Conservation (phyloP, 257 asterid genomes). For the Vinca minor region DNA sequence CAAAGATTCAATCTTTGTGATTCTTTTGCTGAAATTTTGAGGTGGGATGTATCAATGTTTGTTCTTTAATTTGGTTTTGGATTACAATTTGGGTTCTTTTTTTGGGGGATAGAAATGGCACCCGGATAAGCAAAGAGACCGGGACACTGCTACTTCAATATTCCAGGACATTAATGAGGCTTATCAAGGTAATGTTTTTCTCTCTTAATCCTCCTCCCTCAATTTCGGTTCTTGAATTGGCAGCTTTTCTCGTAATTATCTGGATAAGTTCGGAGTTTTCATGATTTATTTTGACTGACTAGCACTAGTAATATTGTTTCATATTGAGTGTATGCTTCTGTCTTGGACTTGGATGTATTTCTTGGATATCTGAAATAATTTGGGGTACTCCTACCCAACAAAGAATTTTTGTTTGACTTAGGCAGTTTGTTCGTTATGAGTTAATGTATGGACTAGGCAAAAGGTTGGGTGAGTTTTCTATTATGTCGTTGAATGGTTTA, state of each 20-base stretch:
- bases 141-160: conserved; percentile 52
- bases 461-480: neutral
- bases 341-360: neutral
- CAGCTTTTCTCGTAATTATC: neutral
- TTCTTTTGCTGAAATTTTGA: neutral
- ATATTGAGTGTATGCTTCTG: too few species aligned
- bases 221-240: neutral
- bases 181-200: conserved; percentile 54
- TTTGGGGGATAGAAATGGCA: conserved; percentile 73
- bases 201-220: neutral
- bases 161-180: conserved; percentile 96
- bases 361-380: neutral
- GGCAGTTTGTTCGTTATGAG: neutral
- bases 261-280: too few species aligned
- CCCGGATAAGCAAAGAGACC: conserved; percentile 80
- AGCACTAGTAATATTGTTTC: too few species aligned
- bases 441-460: neutral
- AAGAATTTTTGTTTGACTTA: too few species aligned
- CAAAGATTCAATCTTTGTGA: neutral
- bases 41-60: neutral
- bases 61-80: neutral
- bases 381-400: neutral
- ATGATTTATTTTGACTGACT: neutral
- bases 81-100: neutral
- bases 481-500: neutral